These are phyloP conservation scores for Aspergillus melleus DNA, from an alignment of 2,329 filamentous ascomycete species.

Conservation along the genomic window DNA sequence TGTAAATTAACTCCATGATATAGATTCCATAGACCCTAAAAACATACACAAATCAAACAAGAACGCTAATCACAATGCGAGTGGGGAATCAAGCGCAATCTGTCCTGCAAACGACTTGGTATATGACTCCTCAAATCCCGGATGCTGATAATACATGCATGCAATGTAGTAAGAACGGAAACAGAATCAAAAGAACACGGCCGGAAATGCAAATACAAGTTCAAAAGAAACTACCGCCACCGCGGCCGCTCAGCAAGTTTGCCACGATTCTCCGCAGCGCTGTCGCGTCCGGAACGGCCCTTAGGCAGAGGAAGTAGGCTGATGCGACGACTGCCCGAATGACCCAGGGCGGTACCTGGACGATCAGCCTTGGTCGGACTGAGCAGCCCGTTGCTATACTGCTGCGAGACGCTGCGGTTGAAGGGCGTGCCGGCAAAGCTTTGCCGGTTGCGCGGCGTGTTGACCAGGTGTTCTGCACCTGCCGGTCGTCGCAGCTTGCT, in stretches of 20 bases:
- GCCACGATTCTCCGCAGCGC: constrained; percentile 21
- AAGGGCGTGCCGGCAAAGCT: constrained; percentile 39
- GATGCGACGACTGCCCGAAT: constrained; percentile 37
- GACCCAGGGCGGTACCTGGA: constrained; percentile 42
- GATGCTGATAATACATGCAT: constrained; percentile 11
- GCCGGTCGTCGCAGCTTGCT: constrained; percentile 38
- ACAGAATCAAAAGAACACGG: constrained; percentile 10
- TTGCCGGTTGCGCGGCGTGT: constrained; percentile 38
- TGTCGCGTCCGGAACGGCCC: constrained; percentile 30
- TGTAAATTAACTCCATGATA: background rate
- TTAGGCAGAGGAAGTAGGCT: constrained; percentile 44
- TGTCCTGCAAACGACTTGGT: constrained; percentile 18
- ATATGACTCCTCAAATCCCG: constrained; percentile 17
- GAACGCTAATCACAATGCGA: constrained; percentile 16
- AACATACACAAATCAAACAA: background rate
- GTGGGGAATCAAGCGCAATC: constrained; percentile 22
- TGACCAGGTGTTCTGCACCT: constrained; percentile 21
- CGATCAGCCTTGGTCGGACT: constrained; percentile 33
- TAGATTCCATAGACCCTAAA: constrained; percentile 1
- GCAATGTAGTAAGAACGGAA: constrained; percentile 1
- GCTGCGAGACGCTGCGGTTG: constrained; percentile 28
- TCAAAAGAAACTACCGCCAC: constrained; percentile 32
- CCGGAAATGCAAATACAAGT: constrained; percentile 20
- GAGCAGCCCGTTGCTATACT: constrained; percentile 17
- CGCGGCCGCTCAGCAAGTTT: constrained; percentile 35